Evolutionary conservation across 164 flowering plant genomes (phyloP).

Genomic region (Chimonanthus praecox): DNA sequence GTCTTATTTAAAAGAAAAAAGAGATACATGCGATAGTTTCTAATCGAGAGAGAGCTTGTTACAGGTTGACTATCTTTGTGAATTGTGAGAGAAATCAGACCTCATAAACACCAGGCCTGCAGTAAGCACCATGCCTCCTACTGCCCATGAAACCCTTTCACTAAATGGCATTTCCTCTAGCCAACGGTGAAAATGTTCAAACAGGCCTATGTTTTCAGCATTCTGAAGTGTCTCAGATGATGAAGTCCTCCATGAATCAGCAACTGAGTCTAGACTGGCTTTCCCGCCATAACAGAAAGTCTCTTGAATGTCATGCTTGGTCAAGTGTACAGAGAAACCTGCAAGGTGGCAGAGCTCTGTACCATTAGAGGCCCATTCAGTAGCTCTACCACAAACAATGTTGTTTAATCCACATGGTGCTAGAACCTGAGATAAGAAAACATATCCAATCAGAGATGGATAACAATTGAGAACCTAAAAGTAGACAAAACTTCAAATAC

Average conservation of each 20-base stretch:
- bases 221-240: constrained; percentile 24
- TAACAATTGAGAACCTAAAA: neutral
- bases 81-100: constrained; percentile 25
- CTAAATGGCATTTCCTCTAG: constrained; percentile 42
- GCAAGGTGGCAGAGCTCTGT: constrained; percentile 83
- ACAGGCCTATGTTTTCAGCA: constrained; percentile 15
- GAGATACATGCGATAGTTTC: no score
- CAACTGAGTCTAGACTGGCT: constrained; percentile 71
- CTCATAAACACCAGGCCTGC: constrained; percentile 72
- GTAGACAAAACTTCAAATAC: constrained; percentile 19
- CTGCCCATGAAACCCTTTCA: constrained; percentile 85
- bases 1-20: no score
- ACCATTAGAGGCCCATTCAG: constrained; percentile 84
- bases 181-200: constrained; percentile 64
- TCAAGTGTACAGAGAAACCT: constrained; percentile 62
- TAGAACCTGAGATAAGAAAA: constrained; percentile 49
- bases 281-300: constrained; percentile 81
- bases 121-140: constrained; percentile 89
- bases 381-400: constrained; percentile 84
- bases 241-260: constrained; percentile 65
- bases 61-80: neutral
- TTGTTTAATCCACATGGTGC: constrained; percentile 84
- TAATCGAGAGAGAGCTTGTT: neutral
- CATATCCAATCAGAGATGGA: constrained; percentile 8
- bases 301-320: constrained; percentile 20